Evolutionary conservation across 129 eudicot genomes (phyloP).

Genomic region (Ambrosia trifida): DNA sequence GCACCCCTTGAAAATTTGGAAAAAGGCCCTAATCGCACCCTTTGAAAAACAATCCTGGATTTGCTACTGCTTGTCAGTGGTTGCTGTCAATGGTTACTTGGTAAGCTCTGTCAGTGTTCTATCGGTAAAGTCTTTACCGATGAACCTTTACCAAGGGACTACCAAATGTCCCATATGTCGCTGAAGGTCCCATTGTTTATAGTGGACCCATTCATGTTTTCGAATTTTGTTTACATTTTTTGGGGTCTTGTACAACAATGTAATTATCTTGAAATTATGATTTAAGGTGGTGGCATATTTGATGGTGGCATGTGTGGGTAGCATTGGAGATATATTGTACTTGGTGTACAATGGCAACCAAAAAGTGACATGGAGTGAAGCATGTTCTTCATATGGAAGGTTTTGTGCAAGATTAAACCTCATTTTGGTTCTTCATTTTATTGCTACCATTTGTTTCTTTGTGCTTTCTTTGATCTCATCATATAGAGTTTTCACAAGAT

Average conservation of each 20-base stretch:
- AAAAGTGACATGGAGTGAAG: constrained; percentile 88
- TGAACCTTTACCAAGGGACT: too few relatives aligned
- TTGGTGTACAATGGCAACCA: constrained; percentile 76
- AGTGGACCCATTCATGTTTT: neutral
- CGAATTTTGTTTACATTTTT: neutral
- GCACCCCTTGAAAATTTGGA: too few relatives aligned
- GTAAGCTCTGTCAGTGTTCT: too few relatives aligned
- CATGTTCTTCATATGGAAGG: constrained; percentile 71
- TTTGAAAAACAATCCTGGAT: too few relatives aligned
- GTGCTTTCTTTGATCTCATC: constrained; percentile 78
- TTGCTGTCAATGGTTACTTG: too few relatives aligned
- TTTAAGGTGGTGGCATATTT: constrained; percentile 73
- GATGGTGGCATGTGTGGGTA: constrained; percentile 77
- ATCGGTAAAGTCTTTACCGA: too few relatives aligned
- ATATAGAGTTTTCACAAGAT: constrained; percentile 69
- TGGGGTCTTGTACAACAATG: neutral
- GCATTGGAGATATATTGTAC: constrained; percentile 62
- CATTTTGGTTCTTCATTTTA: constrained; percentile 54
- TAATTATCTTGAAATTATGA: neutral
- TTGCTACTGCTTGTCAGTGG: too few relatives aligned
- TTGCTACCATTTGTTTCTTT: constrained; percentile 66
- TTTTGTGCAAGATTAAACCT: constrained; percentile 69
- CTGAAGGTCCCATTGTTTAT: too few relatives aligned
- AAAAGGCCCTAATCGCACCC: too few relatives aligned
- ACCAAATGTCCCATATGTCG: too few relatives aligned